Percentiles rank a stretch among this genome's conserved stretches.
These are phyloP conservation scores for Kodamaea leandrae DNA, from an alignment of 805 yeast genomes.

Conservation along the genomic window DNA sequence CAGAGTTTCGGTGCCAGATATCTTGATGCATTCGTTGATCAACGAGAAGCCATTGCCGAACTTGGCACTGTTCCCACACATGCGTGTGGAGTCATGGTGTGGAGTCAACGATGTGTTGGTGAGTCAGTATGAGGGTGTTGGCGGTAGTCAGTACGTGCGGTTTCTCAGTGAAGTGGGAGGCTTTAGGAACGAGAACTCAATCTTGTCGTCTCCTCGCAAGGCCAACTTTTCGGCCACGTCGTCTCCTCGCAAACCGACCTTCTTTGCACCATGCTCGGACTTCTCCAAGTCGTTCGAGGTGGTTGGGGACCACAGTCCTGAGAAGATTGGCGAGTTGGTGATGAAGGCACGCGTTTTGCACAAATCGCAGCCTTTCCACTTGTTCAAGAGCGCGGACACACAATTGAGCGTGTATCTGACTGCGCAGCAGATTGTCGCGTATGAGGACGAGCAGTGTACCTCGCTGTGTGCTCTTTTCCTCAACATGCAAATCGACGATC, in stretches of 20 bases:
- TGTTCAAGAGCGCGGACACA: slow-evolving; percentile 52
- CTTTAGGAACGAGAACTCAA: slow-evolving; percentile 18
- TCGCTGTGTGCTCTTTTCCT: slow-evolving; percentile 67
- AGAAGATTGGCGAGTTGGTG: slow-evolving; percentile 52
- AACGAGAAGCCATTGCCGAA: slow-evolving; percentile 73
- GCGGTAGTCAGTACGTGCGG: slow-evolving; percentile 24
- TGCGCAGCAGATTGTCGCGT: slow-evolving; percentile 61
- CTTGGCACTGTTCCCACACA: slow-evolving; percentile 53
- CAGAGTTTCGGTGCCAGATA: slow-evolving; percentile 68
- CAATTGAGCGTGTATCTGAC: slow-evolving; percentile 52
- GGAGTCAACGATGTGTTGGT: slow-evolving; percentile 55
- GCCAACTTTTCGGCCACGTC: too few species aligned
- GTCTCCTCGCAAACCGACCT: too few species aligned
- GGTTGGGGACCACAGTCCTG: slow-evolving; percentile 6
- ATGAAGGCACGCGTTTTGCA: slow-evolving; percentile 70
- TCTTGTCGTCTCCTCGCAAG: too few species aligned
- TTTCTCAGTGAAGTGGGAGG: slow-evolving; percentile 26
- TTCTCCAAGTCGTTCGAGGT: slow-evolving; percentile 31
- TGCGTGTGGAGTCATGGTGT: slow-evolving; percentile 70
- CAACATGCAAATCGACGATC: slow-evolving; percentile 47
- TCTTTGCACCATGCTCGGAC: too few species aligned
- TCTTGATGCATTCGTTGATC: slow-evolving; percentile 84
- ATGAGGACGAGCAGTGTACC: slow-evolving; percentile 51
- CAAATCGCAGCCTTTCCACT: slow-evolving; percentile 82
- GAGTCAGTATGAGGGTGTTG: slow-evolving; percentile 38